Base-by-base conservation (phyloP, 805 yeast species). In the Metschnikowia chrysomelidarum region DNA sequence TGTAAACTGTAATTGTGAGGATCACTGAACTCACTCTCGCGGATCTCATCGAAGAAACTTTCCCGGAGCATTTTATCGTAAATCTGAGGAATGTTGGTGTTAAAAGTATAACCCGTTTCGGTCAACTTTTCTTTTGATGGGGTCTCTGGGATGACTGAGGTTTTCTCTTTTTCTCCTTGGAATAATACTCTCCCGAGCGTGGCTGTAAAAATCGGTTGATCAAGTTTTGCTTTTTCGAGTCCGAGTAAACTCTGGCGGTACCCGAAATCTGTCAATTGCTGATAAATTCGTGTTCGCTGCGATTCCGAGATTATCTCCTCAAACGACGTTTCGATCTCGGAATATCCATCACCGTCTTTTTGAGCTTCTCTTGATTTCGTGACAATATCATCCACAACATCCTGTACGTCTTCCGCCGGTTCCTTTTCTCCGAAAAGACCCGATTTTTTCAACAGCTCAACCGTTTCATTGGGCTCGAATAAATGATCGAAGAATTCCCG, bases 141-240 rank as follows among this genome's bases (percentile, higher is more conserved):
- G 5, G 43, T 25, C 5, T 24, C 19, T 10, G 29, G 12, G 14
- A 35, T 30, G 5, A 38, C 27, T 7, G 10, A 15, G 12, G 21
- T 24, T 10, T 29, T 24, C 8, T 26, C 24, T 14, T 26, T 35
- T 8, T 45, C 36, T 0, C 44, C 41, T 29, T 56, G 51, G 27
- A 64, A 59, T 11, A 69, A 45, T 10, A 69, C 49, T 20, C 59
- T 56, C n/a, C 75, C 75, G 16, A 69, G 53, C 2, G 71, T 59
- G 6, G 59, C 53, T 0, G 69, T 59, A 32, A 67, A 55, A 4
- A 61, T 48, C 1, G 67, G 62, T 6, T 34, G 38, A 26, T 55
- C 57, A 19, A 53, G 34, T 2, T 43, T 32, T 7, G 38, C 32
- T 1, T 38, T 47, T 1, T 36, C 16, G 4, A 56, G 50, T 0